Conservation (phyloP, 2,329 filamentous ascomycete species). For the Colletotrichum sp. region DNA sequence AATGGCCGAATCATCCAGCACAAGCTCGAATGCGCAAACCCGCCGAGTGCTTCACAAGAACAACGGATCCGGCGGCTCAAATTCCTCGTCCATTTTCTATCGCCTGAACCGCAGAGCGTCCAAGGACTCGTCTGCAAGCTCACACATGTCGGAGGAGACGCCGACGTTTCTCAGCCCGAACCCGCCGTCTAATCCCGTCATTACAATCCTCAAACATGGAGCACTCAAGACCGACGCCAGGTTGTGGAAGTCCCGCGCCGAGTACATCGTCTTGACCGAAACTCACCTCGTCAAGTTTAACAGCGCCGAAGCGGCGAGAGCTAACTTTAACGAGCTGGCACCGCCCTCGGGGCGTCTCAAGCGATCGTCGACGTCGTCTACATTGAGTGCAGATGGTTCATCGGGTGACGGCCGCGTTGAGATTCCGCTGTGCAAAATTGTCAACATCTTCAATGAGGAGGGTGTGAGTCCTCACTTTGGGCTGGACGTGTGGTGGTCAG, state of each 20-base stretch:
- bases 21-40: neutral
- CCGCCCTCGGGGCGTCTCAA: conserved; percentile 23
- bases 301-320: conserved; percentile 49
- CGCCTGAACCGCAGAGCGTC: conserved; percentile 46
- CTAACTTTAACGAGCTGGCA: conserved; percentile 50
- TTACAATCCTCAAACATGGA: conserved; percentile 49
- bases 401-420: conserved; percentile 46
- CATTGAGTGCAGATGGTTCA: conserved; percentile 31
- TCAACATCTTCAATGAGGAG: conserved; percentile 59
- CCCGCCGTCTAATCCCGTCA: conserved; percentile 31
- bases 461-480: conserved; percentile 54
- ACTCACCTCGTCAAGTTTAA: conserved; percentile 56
- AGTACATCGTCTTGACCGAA: conserved; percentile 58
- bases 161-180: conserved; percentile 24
- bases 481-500: conserved; percentile 63
- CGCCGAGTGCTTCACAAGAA: conserved; percentile 37
- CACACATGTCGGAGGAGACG: conserved; percentile 22
- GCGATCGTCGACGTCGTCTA: conserved; percentile 27
- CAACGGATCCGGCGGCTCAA: conserved; percentile 23
- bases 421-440: conserved; percentile 54
- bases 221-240: conserved; percentile 55
- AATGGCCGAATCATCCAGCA: neutral
- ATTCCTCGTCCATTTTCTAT: conserved; percentile 41
- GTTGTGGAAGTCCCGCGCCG: conserved; percentile 52
- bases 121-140: conserved; percentile 36